phyloP scores from a whole-genome alignment of 257 asterid species.

The Perilla frutescens region DNA sequence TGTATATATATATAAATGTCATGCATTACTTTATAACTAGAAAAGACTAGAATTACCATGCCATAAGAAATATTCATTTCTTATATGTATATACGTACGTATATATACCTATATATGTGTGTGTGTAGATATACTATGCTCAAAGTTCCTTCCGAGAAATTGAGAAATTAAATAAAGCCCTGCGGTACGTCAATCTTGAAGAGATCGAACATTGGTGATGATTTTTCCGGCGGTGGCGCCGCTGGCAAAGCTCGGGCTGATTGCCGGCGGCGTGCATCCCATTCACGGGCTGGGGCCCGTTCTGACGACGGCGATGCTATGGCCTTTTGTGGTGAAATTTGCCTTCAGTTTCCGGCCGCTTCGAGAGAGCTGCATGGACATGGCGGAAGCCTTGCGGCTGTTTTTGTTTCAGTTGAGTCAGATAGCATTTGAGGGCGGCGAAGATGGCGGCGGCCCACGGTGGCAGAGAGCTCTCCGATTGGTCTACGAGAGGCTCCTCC shows the following conservation, averaged over 20 bases:
- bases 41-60: neutral
- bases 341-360: conserved; percentile 53
- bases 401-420: conserved; percentile 65
- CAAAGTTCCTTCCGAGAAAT: no score
- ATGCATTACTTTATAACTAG: neutral
- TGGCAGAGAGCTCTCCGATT: conserved; percentile 69
- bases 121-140: no score
- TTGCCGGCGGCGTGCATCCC: conserved; percentile 16
- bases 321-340: conserved; percentile 60
- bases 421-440: conserved; percentile 38
- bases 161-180: no score
- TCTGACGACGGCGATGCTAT: conserved; percentile 44
- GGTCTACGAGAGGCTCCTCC: conserved; percentile 47
- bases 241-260: conserved; percentile 52
- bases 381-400: conserved; percentile 40
- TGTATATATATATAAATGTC: neutral
- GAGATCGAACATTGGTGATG: conserved; percentile 25
- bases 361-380: conserved; percentile 39
- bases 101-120: no score
- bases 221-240: conserved; percentile 45
- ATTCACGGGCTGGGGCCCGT: conserved; percentile 41
- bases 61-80: neutral
- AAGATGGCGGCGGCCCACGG: conserved; percentile 37
- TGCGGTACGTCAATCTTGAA: no score
- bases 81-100: no score